Base-by-base conservation (phyloP, 2,329 filamentous ascomycete genomes). In the Xylariomycetidae sp. region DNA sequence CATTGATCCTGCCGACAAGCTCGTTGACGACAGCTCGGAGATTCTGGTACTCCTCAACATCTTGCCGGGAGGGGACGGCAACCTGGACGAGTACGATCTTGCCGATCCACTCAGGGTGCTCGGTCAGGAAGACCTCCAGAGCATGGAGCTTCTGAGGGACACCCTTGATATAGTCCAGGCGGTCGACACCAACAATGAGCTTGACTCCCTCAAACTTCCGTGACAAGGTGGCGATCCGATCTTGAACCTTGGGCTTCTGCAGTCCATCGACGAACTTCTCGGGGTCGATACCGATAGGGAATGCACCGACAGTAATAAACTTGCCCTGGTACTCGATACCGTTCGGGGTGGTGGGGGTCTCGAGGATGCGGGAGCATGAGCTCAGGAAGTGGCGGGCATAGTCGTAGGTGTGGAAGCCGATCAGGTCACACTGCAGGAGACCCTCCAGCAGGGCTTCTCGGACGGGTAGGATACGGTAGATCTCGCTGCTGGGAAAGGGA, bases 401-500 rank as follows among this genome's bases (percentile, higher is more conserved):
- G 64, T 96, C 90, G 65, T 95, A 96, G 18, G 92, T 98, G 63
- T 98, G 92, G 69, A 98, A 96, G 19, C 92, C 92, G 54, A 96
- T 87, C 39, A 98, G 68, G 57, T 96, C 92, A 66, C 90, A 95
- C 57, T 94, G 84, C 20, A 98, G 72, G 24, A 96, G 79, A 35
- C 92, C 89, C 30, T 83, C 73, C 27, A 98, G 74, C 31, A 96
- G 79, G 52, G 87, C 82, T 57, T 95, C 88, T 43, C 92, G 79
- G 19, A 96, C 90, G 1, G 92, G 92, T 7, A 96, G 69, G 46
- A 96, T 95, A 43, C 92, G 79, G 65, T 95, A 96, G 54, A 96
- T 95, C 62, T 96, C 90, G 49, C 85, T 93, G 58, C 86, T 94
- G 10, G 92, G 92, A 64, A 96, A 98, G 1, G 92, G 90, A 0